Conservation (phyloP, 169 alveolate species). For the Toxoplasma gondii region DNA sequence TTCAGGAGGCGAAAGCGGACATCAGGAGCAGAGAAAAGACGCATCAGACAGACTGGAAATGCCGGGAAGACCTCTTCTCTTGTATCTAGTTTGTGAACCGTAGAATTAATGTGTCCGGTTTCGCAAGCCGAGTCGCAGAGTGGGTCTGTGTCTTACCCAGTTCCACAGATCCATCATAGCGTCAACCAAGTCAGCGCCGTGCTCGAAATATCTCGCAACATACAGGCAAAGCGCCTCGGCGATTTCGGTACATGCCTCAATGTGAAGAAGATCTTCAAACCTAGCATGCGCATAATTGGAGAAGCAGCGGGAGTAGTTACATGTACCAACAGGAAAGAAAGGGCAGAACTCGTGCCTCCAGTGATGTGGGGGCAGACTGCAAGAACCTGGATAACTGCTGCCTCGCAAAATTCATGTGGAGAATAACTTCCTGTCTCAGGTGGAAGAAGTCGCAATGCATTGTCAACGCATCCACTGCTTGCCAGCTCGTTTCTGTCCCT, state of each 20-base stretch:
- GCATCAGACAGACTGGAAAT: background rate
- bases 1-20: background rate
- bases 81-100: background rate
- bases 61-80: background rate
- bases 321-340: no score
- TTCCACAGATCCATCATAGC: conserved; percentile 60
- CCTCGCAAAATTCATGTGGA: no score
- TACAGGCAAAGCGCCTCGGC: conserved; percentile 64
- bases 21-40: background rate
- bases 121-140: background rate
- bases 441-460: no score
- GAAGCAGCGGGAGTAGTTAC: no score
- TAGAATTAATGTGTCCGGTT: background rate
- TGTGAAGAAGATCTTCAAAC: conserved; percentile 53
- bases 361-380: no score
- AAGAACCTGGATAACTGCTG: no score
- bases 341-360: no score
- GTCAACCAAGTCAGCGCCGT: conserved; percentile 55
- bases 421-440: no score
- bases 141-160: conserved; percentile 43
- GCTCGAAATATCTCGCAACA: conserved; percentile 55
- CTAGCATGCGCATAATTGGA: background rate
- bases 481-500: no score
- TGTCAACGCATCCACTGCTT: no score
- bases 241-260: conserved; percentile 61